Base-by-base conservation (phyloP, 2,329 filamentous ascomycete species). In the Lasiodiplodia sp. region DNA sequence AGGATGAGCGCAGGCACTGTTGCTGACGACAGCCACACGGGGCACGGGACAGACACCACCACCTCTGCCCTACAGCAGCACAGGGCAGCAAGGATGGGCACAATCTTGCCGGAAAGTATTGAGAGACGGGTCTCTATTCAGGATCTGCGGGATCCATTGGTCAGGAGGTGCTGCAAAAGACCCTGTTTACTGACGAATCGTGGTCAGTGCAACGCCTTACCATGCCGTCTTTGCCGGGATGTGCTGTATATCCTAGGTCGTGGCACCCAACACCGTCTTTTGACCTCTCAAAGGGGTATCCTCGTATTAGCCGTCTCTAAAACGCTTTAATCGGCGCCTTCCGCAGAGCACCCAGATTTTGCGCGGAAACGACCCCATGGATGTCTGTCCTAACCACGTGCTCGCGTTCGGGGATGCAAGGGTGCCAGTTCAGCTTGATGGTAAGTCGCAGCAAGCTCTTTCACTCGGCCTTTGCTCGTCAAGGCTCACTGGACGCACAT, bases 121-220 rank as follows among this genome's bases (percentile, higher is more conserved):
- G 57, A n/a, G 14, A 60, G 4, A 60, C n/a, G 57, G 57, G 38
- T 38, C 21, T 34, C 10, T 40, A n/a, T 31, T n/a, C 10, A 47
- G 18, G 28, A 31, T 44, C 21, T 47, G 38, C 12, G 38, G 31
- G 23, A 7, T 47, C 57, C 57, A 47, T 60, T 60, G 57, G 57
- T 31, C 38, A 23, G 21, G n/a, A 44, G 37, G 21, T 25, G 23
- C 23, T 44, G 37, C 38, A 14, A 44, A 38, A 60, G 25, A 47
- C 57, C 57, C 38, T 60, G 18, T 60, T 47, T 31, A 44, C 53
- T 47, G 56, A 38, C 38, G 38, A 16, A 47, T 47, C 37, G 37
- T 60, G 57, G 57, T 47, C 57, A 60, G 57, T 60, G 57, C 57
- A 60, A 60, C 57, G 38, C 57, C 57, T 60, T 60, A 60, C 57